A percentile compares a stretch with the other conserved stretches of the same genome.
phyloP scores from a whole-genome alignment of 768 basidiomycete species.

The Boletus edulis region DNA sequence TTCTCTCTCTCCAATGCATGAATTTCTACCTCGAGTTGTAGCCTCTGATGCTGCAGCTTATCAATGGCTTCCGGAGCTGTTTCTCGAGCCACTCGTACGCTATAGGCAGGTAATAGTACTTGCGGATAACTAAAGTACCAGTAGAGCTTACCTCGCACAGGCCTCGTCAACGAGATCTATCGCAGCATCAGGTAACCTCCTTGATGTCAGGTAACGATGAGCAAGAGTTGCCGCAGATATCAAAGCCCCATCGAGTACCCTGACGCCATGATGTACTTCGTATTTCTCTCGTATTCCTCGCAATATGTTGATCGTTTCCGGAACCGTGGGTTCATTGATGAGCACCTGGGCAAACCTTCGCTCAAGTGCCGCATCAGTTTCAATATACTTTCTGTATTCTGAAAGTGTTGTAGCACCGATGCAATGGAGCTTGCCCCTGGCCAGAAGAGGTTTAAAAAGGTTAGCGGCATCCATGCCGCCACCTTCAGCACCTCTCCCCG shows the following conservation, averaged over 20 bases:
- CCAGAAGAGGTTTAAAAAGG: conserved; percentile 88
- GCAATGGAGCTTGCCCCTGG: conserved; percentile 73
- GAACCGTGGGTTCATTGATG: conserved; percentile 86
- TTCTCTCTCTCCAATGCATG: conserved; percentile 94
- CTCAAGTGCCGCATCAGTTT: conserved; percentile 88
- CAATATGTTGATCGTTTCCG: conserved; percentile 90
- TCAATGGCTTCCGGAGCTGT: conserved; percentile 94
- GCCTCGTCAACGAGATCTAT: conserved; percentile 94
- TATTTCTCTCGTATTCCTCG: conserved; percentile 95
- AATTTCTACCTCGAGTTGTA: conserved; percentile 92
- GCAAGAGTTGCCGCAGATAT: conserved; percentile 90
- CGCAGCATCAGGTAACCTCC: conserved; percentile 79
- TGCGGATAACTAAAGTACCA: background rate
- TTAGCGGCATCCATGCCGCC: conserved; percentile 95
- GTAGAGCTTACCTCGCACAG: conserved; percentile 64
- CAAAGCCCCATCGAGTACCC: conserved; percentile 84
- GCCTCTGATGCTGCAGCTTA: conserved; percentile 80
- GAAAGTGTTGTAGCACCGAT: conserved; percentile 92
- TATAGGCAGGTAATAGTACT: conserved; percentile 27
- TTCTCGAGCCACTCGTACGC: conserved; percentile 89
- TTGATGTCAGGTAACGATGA: conserved; percentile 85
- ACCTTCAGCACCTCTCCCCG: conserved; percentile 76
- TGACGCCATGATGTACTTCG: conserved; percentile 88
- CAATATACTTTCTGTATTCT: conserved; percentile 92
- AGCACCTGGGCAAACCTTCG: conserved; percentile 92